Conservation (phyloP, 176 grass and related monocot species). For the Stipa capillata region DNA sequence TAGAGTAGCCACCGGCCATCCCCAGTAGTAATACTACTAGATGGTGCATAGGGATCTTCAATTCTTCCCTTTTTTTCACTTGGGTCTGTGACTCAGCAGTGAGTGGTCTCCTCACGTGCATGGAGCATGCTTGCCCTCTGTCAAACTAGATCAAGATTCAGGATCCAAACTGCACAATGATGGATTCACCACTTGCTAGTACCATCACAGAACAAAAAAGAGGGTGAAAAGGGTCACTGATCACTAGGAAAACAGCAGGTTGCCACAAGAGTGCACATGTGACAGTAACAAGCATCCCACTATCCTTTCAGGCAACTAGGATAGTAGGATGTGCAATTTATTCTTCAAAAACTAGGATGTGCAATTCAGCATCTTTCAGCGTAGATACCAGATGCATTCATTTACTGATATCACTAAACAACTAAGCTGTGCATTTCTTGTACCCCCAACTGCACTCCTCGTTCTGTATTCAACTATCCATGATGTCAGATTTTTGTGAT, state of each 20-base stretch:
- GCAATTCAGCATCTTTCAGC: slow-evolving; percentile 11
- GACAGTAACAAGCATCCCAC: too few relatives aligned
- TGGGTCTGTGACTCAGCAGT: slow-evolving; percentile 16
- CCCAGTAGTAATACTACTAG: slow-evolving; percentile 23
- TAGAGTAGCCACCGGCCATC: too few relatives aligned
- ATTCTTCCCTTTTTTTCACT: slow-evolving; percentile 27
- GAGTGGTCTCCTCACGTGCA: slow-evolving; percentile 31
- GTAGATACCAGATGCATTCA: not conserved
- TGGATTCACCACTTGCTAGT: not conserved
- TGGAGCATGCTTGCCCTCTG: slow-evolving; percentile 26
- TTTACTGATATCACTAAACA: not conserved
- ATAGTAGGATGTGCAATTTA: too few relatives aligned
- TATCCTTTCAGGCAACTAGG: not conserved
- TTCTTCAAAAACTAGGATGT: too few relatives aligned
- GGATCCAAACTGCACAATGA: slow-evolving; percentile 24
- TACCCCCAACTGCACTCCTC: not conserved
- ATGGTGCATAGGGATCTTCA: slow-evolving; percentile 43
- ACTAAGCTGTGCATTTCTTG: not conserved
- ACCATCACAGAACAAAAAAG: too few relatives aligned
- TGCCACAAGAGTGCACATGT: not conserved
- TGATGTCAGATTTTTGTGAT: not conserved
- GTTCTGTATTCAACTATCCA: not conserved
- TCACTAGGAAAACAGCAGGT: too few relatives aligned
- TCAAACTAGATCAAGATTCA: slow-evolving; percentile 42
- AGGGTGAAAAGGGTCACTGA: too few relatives aligned